Base-by-base conservation (phyloP, 176 grass and related monocot genomes). In the Lolium multiflorum region DNA sequence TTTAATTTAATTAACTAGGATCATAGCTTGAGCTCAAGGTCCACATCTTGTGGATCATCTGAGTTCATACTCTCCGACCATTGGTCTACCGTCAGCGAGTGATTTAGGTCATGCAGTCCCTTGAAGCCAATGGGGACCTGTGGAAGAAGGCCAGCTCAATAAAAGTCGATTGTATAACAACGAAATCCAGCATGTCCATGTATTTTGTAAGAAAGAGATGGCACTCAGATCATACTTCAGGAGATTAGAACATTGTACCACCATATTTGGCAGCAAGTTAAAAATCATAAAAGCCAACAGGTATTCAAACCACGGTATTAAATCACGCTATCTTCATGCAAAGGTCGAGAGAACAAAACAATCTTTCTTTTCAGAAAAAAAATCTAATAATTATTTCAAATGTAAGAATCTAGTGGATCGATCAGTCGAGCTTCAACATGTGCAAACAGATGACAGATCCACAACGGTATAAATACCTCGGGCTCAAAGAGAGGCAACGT, bases 11-110 rank as follows among this genome's bases (percentile, higher is more conserved):
- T 24, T 26, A 61, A 22, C 48, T 70, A 39, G 52, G 7, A 76
- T 88, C 77, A 91, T 88, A 91, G 44, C 71, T 88, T 91, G 43
- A 91, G 85, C 85, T 91, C 89, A 77, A 91, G 89, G 61, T 91
- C 85, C 56, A 91, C 77, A 7, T 87, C 89, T 64, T 87, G 69
- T 16, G 67, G 79, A 56, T 88, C 81, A 71, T 91, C 85, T 61
- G 64, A 22, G 61, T 71, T 77, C 15, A 21, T 54, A 66, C 51
- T 44, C 8, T 10, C 25, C 47, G 25, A 64, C 2, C 48, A 79
- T 4, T 76, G 80, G 21, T 81, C 81, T 43, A 3, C 20, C 6
- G 4, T 18, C 49, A 52, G 4, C 15, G 46, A 20, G 54, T 85
- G 81, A 59, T 85, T 91, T 71, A 70, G 61, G 48, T 84, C 77